Evolutionary conservation across 306 rosid species (phyloP).

Genomic region (Psophocarpus tetragonolobus): DNA sequence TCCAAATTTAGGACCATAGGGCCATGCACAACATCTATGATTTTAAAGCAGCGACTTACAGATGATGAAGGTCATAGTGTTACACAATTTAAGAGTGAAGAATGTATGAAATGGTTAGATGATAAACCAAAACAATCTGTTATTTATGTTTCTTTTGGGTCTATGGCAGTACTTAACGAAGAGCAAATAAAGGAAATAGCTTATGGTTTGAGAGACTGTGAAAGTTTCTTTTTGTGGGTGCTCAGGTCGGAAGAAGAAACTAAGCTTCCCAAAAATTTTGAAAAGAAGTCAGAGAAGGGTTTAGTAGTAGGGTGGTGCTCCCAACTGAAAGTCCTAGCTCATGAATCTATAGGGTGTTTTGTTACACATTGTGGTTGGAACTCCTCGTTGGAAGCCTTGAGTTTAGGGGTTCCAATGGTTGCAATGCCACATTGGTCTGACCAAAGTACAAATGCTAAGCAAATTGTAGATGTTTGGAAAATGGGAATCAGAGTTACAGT

Average conservation of each 20-base stretch:
- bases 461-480: slow-evolving; percentile 20
- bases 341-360: slow-evolving; percentile 38
- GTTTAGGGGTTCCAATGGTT: slow-evolving; percentile 36
- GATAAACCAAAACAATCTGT: slow-evolving; percentile 17
- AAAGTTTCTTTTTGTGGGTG: slow-evolving; percentile 10
- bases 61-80: not conserved
- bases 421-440: slow-evolving; percentile 38
- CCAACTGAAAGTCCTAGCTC: slow-evolving; percentile 18
- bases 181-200: slow-evolving; percentile 17
- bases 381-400: slow-evolving; percentile 23
- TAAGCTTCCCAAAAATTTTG: slow-evolving; percentile 27
- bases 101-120: slow-evolving; percentile 30
- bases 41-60: not conserved
- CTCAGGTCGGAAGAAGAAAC: not conserved
- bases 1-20: slow-evolving; percentile 31
- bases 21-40: slow-evolving; percentile 27
- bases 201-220: not conserved
- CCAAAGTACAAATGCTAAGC: slow-evolving; percentile 28
- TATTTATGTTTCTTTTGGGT: slow-evolving; percentile 31
- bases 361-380: slow-evolving; percentile 47
- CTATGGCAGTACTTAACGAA: not conserved
- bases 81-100: slow-evolving; percentile 15
- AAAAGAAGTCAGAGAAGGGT: slow-evolving; percentile 29
- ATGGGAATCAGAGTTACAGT: slow-evolving; percentile 2
- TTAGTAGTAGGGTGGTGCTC: slow-evolving; percentile 35